phyloP scores from a whole-genome alignment of 2,329 filamentous ascomycete genomes.

The Microdochium bolleyi region DNA sequence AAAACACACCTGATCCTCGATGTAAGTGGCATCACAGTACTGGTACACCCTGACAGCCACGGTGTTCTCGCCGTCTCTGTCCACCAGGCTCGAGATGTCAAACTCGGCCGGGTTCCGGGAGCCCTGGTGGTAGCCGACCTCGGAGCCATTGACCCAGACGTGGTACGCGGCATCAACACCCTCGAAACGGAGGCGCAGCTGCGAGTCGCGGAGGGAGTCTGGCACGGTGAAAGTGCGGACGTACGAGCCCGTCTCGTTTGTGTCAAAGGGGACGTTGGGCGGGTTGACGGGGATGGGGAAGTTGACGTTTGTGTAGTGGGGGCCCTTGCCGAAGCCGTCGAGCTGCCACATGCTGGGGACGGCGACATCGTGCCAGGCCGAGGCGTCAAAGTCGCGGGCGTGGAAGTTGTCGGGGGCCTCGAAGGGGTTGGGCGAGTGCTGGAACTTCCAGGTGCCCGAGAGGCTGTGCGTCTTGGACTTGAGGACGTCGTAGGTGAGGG shows the following conservation, averaged over 20 bases:
- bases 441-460: constrained; percentile 41
- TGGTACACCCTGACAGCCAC: constrained; percentile 52
- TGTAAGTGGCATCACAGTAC: constrained; percentile 52
- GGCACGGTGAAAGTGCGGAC: constrained; percentile 39
- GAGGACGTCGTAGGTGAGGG: constrained; percentile 29
- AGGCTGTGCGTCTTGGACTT: constrained; percentile 28
- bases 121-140: constrained; percentile 55
- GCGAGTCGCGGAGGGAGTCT: constrained; percentile 23
- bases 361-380: constrained; percentile 40
- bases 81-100: constrained; percentile 43
- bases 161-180: constrained; percentile 57
- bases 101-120: constrained; percentile 55
- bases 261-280: constrained; percentile 45
- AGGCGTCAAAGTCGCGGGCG: constrained; percentile 13
- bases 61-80: constrained; percentile 30
- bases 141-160: constrained; percentile 50
- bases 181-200: constrained; percentile 51
- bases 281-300: constrained; percentile 60
- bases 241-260: constrained; percentile 47
- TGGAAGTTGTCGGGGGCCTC: constrained; percentile 25
- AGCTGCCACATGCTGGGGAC: constrained; percentile 68
- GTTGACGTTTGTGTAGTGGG: constrained; percentile 63
- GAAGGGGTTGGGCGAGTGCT: constrained; percentile 28
- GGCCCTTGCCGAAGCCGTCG: constrained; percentile 54
- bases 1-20: constrained; percentile 40